phyloP scores from a whole-genome alignment of 495 filamentous ascomycete species.

The Saxispiralis lemnorum region DNA sequence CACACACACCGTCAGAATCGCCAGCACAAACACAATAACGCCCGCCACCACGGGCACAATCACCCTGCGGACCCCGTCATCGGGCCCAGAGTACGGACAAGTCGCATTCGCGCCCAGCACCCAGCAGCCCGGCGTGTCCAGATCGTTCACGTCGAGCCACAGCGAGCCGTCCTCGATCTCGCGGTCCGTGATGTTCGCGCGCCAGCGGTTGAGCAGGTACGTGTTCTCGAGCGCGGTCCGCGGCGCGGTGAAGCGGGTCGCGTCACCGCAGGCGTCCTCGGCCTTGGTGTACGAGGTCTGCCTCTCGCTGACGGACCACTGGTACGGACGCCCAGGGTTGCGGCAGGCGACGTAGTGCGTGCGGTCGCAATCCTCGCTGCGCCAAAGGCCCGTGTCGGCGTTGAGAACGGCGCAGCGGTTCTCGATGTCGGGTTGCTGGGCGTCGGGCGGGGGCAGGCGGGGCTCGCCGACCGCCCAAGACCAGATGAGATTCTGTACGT shows the following conservation, averaged over 20 bases:
- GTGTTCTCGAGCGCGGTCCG: constrained; percentile 45
- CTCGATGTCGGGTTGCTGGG: constrained; percentile 14
- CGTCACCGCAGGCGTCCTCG: constrained; percentile 16
- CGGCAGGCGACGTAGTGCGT: constrained; percentile 38
- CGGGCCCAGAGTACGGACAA: constrained; percentile 34
- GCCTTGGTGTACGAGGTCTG: constrained; percentile 30
- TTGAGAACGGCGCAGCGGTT: constrained; percentile 39
- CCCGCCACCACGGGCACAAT: constrained; percentile 43
- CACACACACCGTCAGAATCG: constrained; percentile 42
- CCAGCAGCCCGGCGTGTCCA: constrained; percentile 41
- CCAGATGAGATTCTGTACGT: constrained; percentile 37
- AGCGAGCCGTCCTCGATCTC: constrained; percentile 18
- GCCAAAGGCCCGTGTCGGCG: constrained; percentile 34
- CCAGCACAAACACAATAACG: constrained; percentile 40
- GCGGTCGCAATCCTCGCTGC: constrained; percentile 34
- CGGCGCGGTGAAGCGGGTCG: constrained; percentile 30
- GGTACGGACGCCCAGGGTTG: constrained; percentile 31
- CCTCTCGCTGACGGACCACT: constrained; percentile 33
- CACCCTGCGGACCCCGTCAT: constrained; percentile 29
- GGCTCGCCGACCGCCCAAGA: constrained; percentile 42
- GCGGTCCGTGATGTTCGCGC: constrained; percentile 10
- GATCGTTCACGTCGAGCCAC: constrained; percentile 43
- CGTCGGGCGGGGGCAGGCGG: constrained; percentile 21
- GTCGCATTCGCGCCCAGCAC: constrained; percentile 32
- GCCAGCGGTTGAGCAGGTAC: constrained; percentile 28